Evolutionary conservation across 176 grass and related monocot genomes (phyloP).

Genomic region (Bromus sterilis): DNA sequence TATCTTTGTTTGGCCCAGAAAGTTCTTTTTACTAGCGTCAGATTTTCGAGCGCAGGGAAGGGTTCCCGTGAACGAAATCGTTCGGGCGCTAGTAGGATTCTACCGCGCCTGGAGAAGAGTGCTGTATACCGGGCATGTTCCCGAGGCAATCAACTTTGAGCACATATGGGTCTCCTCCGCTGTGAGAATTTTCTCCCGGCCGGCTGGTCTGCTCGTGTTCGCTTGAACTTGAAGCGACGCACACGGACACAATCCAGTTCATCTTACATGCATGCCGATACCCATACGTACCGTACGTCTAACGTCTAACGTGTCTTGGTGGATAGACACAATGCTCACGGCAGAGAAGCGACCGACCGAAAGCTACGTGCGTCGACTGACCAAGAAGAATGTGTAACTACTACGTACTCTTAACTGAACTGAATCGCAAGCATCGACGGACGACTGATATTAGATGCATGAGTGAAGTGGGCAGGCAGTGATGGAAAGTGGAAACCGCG

Average conservation of each 20-base stretch:
- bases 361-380: neutral
- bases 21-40: too few relatives aligned
- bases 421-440: neutral
- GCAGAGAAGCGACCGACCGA: slow-evolving; percentile 12
- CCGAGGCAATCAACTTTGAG: neutral
- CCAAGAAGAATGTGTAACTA: neutral
- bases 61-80: too few relatives aligned
- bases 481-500: neutral
- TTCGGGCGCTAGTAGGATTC: too few relatives aligned
- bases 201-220: neutral
- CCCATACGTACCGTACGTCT: too few relatives aligned
- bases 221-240: neutral
- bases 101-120: too few relatives aligned
- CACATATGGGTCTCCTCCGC: too few relatives aligned
- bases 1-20: too few relatives aligned
- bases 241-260: neutral
- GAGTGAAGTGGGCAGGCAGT: neutral
- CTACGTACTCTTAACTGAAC: neutral
- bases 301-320: too few relatives aligned
- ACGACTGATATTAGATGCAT: neutral
- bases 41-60: too few relatives aligned
- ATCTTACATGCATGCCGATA: neutral
- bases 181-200: neutral
- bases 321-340: neutral
- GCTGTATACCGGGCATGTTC: neutral